Conservation (phyloP, 306 rosid species). For the Cucumis hystrix region DNA sequence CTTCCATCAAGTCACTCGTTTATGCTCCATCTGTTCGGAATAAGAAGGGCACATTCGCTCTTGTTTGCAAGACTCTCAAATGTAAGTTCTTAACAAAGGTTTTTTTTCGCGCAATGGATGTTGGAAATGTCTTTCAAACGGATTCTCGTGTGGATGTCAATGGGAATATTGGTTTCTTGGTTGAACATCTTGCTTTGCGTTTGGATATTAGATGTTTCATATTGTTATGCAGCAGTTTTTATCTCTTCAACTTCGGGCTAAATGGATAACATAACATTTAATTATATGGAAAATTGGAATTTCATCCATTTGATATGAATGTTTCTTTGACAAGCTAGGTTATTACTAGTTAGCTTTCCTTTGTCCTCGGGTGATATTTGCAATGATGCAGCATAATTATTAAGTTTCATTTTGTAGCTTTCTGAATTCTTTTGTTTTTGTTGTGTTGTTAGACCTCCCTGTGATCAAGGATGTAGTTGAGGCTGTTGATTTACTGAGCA, state of each 20-base stretch:
- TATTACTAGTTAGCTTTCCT: not conserved
- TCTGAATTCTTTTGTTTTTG: not conserved
- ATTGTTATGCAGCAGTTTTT: not conserved
- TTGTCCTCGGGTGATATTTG: not conserved
- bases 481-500: slow-evolving; percentile 32
- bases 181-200: not conserved
- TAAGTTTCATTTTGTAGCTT: not conserved
- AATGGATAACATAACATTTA: not conserved
- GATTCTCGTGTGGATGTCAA: not conserved
- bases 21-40: slow-evolving; percentile 68
- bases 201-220: not conserved
- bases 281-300: not conserved
- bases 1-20: slow-evolving; percentile 78
- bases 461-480: slow-evolving; percentile 54
- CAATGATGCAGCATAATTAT: not conserved
- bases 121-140: not conserved
- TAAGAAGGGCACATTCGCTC: slow-evolving; percentile 80
- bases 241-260: not conserved
- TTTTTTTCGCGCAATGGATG: not conserved
- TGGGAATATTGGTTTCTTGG: not conserved
- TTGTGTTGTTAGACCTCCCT: slow-evolving; percentile 46
- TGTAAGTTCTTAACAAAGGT: slow-evolving; percentile 25
- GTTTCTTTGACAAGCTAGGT: not conserved
- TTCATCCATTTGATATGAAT: not conserved
- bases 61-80: slow-evolving; percentile 77